Conservation (phyloP, 768 basidiomycete species). For the Cystofilobasidium capitatum region DNA sequence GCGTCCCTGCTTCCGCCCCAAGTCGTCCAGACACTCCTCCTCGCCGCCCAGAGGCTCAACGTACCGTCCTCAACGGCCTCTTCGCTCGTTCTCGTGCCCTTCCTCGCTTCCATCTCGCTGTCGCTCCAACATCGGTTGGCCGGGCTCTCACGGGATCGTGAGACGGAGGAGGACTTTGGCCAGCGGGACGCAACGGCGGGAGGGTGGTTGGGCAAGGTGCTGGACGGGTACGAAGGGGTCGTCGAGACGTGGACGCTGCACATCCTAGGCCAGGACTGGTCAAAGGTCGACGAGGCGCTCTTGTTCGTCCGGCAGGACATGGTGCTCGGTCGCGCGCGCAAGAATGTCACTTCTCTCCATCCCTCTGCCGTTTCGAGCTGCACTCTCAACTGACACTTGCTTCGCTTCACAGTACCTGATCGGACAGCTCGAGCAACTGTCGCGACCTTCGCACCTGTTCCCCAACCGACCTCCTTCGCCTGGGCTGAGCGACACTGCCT, state of each 20-base stretch:
- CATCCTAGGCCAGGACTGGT: conserved; percentile 19
- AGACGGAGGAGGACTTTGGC: conserved; percentile 14
- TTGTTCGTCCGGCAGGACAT: conserved; percentile 5
- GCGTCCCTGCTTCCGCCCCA: conserved; percentile 2
- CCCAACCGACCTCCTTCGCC: background rate
- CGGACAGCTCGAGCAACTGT: background rate
- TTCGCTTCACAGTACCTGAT: background rate
- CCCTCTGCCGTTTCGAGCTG: background rate
- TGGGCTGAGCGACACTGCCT: background rate
- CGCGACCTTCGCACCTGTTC: background rate
- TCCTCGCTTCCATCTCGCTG: conserved; percentile 13
- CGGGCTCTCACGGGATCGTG: conserved; percentile 8
- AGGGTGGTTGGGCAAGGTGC: conserved; percentile 21
- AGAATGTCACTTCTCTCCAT: background rate
- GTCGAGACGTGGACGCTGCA: conserved; percentile 28
- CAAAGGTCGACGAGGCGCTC: conserved; percentile 3
- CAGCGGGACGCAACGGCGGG: background rate
- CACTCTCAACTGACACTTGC: background rate
- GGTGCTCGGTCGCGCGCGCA: conserved; percentile 6
- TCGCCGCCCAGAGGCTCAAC: conserved; percentile 31
- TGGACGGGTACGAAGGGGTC: conserved; percentile 30
- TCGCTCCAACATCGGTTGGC: conserved; percentile 7
- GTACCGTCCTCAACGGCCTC: conserved; percentile 16
- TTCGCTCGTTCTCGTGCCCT: conserved; percentile 11
- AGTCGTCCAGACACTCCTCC: conserved; percentile 20